Conservation (phyloP, 2,329 filamentous ascomycete species). For the Orbilia blumenaviensis region DNA sequence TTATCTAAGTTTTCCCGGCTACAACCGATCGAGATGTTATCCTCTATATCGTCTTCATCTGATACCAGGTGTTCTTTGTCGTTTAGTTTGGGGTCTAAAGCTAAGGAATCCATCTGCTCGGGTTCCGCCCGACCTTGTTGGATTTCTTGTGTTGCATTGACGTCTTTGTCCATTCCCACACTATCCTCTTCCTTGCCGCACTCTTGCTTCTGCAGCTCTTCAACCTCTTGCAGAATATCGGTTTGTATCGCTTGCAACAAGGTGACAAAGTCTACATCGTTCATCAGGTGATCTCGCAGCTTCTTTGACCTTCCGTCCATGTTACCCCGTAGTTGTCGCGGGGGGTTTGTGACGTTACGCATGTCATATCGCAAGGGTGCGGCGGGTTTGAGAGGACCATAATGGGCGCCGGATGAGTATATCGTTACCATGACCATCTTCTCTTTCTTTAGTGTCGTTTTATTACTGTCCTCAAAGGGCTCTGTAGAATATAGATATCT, state of each 20-base stretch:
- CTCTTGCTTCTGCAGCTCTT: slow-evolving; percentile 15
- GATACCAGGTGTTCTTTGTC: background rate
- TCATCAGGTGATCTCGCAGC: slow-evolving; percentile 37
- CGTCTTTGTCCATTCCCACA: slow-evolving; percentile 10
- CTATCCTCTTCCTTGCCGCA: background rate
- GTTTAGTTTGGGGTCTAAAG: background rate
- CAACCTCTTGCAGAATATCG: slow-evolving; percentile 43
- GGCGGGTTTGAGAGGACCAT: slow-evolving; percentile 41
- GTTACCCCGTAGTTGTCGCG: slow-evolving; percentile 24
- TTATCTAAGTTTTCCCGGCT: background rate
- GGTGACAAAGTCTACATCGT: slow-evolving; percentile 25
- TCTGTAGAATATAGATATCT: background rate
- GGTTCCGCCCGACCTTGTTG: slow-evolving; percentile 20
- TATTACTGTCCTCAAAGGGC: background rate
- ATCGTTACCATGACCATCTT: slow-evolving; percentile 30
- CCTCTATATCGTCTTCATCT: background rate
- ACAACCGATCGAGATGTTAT: background rate
- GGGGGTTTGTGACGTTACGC: slow-evolving; percentile 47
- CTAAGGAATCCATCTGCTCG: background rate
- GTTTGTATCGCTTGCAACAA: slow-evolving; percentile 34
- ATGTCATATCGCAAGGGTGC: slow-evolving; percentile 44
- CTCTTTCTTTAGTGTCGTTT: background rate
- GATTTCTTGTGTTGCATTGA: slow-evolving; percentile 28
- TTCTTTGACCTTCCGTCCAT: slow-evolving; percentile 51
- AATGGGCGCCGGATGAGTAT: slow-evolving; percentile 41